Base-by-base conservation (phyloP, 345 rosid genomes). In the Dovyalis caffra region DNA sequence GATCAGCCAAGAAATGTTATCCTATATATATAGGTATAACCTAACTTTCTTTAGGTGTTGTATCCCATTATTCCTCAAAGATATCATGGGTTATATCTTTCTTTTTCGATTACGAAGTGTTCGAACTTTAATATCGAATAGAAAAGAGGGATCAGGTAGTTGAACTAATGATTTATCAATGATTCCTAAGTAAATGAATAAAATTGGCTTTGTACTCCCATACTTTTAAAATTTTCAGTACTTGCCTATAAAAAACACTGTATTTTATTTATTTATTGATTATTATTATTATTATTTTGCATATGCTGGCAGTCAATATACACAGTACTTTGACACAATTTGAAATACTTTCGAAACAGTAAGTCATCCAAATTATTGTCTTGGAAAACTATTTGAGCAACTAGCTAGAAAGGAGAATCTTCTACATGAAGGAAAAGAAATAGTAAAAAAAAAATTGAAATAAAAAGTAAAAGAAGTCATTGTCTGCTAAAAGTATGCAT, bases 401-500 rank as follows among this genome's bases (percentile, higher is more conserved):
- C 57, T 37, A 37, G 8, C 47, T n/a, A 3, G 28, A 53, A 53
- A 53, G 4, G 23, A 3, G 25, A 53, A n/a, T n/a, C 60, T 53
- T 53, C 60, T 21, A n/a, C 3, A 20, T 32, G 37, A 64, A 64
- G 23, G 23, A 14, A 29, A 38, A 20, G 20, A 85, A 37, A 38
- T 11, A 70, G 61, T 32, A 47, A 20, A 28, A 66, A 28, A 66
- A 37, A 31, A 35, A 66, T 28, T 60, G 23, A 6, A 21, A 61
- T 34, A 45, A 49, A 51, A 72, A 75, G 71, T 38, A 73, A 63
- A 71, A 78, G 49, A 70, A 2, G 79, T 20, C 66, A 14, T 14
- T 53, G 25, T 70, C 66, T 56, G 51, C 69, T 16, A 33, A 75
- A 69, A 82, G 76, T 26, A 73, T 26, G 76, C 23, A 73, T n/a